Percentiles rank a stretch among this genome's conserved stretches.
These are phyloP conservation scores for Pythium brachiatum DNA, from an alignment of 352 stramenopile genomes.

Conservation along the genomic window DNA sequence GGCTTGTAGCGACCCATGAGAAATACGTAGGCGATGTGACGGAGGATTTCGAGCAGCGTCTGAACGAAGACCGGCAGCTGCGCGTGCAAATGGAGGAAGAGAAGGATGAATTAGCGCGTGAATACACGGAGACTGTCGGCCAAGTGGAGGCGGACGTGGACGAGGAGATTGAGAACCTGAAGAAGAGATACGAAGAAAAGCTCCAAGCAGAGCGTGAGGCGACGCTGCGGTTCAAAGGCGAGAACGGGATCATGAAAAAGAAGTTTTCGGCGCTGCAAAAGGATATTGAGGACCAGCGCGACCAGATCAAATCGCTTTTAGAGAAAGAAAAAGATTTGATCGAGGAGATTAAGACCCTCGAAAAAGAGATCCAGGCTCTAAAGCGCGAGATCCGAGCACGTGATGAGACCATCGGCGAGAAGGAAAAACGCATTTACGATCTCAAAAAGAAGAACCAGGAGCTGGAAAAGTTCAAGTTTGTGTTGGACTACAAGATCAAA, in stretches of 20 bases:
- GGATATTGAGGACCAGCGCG: conserved; percentile 90
- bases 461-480: conserved; percentile 96
- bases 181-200: conserved; percentile 87
- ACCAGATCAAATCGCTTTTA: conserved; percentile 85
- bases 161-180: conserved; percentile 84
- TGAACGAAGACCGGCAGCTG: conserved; percentile 83
- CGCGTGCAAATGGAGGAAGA: conserved; percentile 85
- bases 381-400: conserved; percentile 94
- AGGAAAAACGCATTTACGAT: conserved; percentile 93
- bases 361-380: conserved; percentile 92
- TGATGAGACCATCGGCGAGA: not conserved
- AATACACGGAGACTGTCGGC: conserved; percentile 73
- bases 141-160: conserved; percentile 87
- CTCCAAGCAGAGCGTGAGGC: conserved; percentile 82
- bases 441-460: conserved; percentile 96
- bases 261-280: conserved; percentile 90
- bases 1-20: conserved; percentile 62
- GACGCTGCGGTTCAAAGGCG: conserved; percentile 88
- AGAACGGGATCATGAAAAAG: conserved; percentile 95
- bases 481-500: conserved; percentile 92
- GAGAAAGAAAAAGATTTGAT: conserved; percentile 89
- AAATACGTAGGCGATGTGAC: conserved; percentile 88
- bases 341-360: conserved; percentile 78
- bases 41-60: conserved; percentile 89
- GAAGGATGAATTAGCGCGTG: conserved; percentile 74